Percentiles rank a stretch among this genome's conserved stretches.
Conservation (phyloP, 2,329 filamentous ascomycete genomes). For the Penicillium italicum region DNA sequence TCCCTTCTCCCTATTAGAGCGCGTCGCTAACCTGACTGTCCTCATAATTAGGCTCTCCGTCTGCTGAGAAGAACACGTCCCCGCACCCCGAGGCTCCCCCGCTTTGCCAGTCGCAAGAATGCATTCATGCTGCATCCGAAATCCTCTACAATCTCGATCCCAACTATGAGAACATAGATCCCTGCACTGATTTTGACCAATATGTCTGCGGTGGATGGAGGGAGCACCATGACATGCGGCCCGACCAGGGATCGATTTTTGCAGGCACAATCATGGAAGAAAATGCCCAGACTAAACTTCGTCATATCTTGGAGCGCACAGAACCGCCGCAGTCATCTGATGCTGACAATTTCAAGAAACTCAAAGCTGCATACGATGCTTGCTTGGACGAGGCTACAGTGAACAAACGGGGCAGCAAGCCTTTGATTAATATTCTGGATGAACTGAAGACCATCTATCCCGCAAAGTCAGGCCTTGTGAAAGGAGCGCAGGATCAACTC, state of each 20-base stretch:
- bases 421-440: slow-evolving; percentile 56
- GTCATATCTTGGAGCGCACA: slow-evolving; percentile 60
- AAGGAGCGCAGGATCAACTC: slow-evolving; percentile 27
- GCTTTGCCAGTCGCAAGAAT: slow-evolving; percentile 57
- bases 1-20: background rate
- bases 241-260: slow-evolving; percentile 60
- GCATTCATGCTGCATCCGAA: slow-evolving; percentile 60
- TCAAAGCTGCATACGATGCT: slow-evolving; percentile 61
- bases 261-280: slow-evolving; percentile 61
- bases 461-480: slow-evolving; percentile 24
- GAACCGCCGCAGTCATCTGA: slow-evolving; percentile 32
- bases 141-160: slow-evolving; percentile 61
- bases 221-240: slow-evolving; percentile 60
- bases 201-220: slow-evolving; percentile 66
- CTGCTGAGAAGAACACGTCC: slow-evolving; percentile 9
- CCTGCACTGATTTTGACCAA: slow-evolving; percentile 66
- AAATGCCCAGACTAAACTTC: slow-evolving; percentile 55
- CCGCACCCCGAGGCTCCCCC: slow-evolving; percentile 18
- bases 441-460: slow-evolving; percentile 50
- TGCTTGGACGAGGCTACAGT: slow-evolving; percentile 63
- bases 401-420: slow-evolving; percentile 53
- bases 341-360: slow-evolving; percentile 58
- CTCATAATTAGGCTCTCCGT: background rate
- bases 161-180: slow-evolving; percentile 60
- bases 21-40: background rate